Percentiles rank a stretch among this genome's conserved stretches.
These are phyloP conservation scores for Trichaptum fuscoviolaceum DNA, from an alignment of 768 basidiomycete genomes.

Conservation along the genomic window DNA sequence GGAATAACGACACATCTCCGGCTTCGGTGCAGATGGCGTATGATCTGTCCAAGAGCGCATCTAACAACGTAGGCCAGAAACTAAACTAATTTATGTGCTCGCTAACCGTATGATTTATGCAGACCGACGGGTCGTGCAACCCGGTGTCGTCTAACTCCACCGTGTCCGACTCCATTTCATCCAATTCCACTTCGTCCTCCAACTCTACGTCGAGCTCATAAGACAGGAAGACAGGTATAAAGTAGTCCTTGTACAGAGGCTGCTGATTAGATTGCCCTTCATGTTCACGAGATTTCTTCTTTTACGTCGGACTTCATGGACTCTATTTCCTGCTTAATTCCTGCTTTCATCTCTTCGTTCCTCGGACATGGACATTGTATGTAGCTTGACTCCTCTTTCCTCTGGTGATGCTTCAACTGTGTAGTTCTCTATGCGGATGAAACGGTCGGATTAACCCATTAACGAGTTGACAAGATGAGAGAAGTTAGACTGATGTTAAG, in stretches of 20 bases:
- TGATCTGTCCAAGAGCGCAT: not conserved
- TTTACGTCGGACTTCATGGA: not conserved
- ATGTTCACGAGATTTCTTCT: not conserved
- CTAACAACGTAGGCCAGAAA: not conserved
- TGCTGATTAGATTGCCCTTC: not conserved
- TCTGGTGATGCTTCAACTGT: not conserved
- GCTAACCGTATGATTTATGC: not conserved
- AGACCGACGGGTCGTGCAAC: not conserved
- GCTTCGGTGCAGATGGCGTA: constrained; percentile 12
- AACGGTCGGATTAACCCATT: not conserved
- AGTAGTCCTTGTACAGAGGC: not conserved
- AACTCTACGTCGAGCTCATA: not conserved
- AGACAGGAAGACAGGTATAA: not conserved
- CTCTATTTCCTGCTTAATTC: not conserved
- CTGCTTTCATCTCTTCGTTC: not conserved
- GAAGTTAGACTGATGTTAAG: not conserved
- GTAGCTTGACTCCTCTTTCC: not conserved
- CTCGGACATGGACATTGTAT: not conserved
- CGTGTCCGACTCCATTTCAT: not conserved
- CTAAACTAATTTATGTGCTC: not conserved
- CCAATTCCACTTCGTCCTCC: not conserved
- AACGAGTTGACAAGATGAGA: not conserved
- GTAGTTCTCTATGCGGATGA: not conserved
- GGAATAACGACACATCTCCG: constrained; percentile 25
- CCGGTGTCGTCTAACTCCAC: not conserved